A percentile compares a stretch with the other conserved stretches of the same genome.
phyloP scores from a whole-genome alignment of 768 basidiomycete genomes.

The Amanita phalloides region DNA sequence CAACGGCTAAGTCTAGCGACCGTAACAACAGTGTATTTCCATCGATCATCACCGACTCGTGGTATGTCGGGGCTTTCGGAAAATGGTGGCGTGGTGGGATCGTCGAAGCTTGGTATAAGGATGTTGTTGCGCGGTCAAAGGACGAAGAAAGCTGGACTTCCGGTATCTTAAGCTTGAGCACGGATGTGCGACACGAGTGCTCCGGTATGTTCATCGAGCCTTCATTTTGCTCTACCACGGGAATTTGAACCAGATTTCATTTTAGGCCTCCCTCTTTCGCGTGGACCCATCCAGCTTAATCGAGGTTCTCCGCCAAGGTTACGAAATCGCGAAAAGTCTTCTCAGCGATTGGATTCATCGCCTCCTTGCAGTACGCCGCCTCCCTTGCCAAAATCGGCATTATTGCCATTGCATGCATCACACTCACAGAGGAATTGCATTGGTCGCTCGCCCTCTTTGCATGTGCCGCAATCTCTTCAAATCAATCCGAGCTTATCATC shows the following conservation, averaged over 20 bases:
- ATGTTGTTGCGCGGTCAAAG: slow-evolving; percentile 49
- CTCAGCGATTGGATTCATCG: slow-evolving; percentile 24
- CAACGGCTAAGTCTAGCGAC: slow-evolving; percentile 31
- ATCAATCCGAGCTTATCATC: slow-evolving; percentile 25
- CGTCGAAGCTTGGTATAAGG: slow-evolving; percentile 74
- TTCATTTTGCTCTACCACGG: slow-evolving; percentile 1
- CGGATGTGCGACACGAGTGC: slow-evolving; percentile 60
- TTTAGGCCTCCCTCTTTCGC: slow-evolving; percentile 40
- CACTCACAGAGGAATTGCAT: slow-evolving; percentile 20
- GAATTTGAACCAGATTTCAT: slow-evolving; percentile 6
- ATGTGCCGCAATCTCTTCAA: slow-evolving; percentile 7
- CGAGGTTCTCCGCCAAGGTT: slow-evolving; percentile 42
- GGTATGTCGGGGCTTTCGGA: slow-evolving; percentile 89
- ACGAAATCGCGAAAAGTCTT: slow-evolving; percentile 46
- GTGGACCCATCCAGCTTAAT: slow-evolving; percentile 26
- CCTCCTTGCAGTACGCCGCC: slow-evolving; percentile 63
- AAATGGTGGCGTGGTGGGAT: slow-evolving; percentile 83
- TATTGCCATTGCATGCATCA: slow-evolving; percentile 64
- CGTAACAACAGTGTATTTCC: slow-evolving; percentile 30
- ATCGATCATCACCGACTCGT: slow-evolving; percentile 58
- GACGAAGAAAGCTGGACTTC: slow-evolving; percentile 70
- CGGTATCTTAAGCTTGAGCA: slow-evolving; percentile 65
- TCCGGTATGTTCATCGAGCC: slow-evolving; percentile 34
- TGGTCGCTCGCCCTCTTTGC: neutral
- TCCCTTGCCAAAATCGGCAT: slow-evolving; percentile 74